A percentile compares a stretch with the other conserved stretches of the same genome.
These are phyloP conservation scores for Carex cristatella DNA, from an alignment of 176 grass and related monocot species.

Conservation along the genomic window DNA sequence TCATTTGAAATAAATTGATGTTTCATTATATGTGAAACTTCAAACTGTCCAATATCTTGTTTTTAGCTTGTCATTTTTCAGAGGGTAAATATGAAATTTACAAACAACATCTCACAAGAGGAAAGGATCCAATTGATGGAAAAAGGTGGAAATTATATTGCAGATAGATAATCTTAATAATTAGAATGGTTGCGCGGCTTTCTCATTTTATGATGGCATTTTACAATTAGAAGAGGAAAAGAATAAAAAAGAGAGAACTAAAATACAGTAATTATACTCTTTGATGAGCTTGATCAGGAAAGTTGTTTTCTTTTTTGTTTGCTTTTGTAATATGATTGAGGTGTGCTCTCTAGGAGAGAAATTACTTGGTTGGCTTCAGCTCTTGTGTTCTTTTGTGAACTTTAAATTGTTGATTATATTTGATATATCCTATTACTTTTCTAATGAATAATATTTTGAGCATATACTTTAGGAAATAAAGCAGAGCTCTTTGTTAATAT, in stretches of 20 bases:
- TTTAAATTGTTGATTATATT: neutral
- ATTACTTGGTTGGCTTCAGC: neutral
- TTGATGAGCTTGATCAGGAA: conserved; percentile 41
- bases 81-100: conserved; percentile 19
- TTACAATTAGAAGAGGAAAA: neutral
- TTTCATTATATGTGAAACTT: neutral
- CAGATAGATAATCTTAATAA: neutral
- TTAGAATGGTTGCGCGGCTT: neutral
- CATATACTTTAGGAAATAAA: neutral
- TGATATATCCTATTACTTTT: neutral
- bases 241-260: neutral
- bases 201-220: neutral
- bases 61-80: neutral
- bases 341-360: neutral
- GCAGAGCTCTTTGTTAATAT: neutral
- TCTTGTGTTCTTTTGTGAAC: neutral
- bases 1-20: conserved; percentile 11
- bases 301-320: conserved; percentile 31
- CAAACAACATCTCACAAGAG: neutral
- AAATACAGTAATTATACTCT: neutral
- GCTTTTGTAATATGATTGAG: conserved; percentile 41
- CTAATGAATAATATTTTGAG: neutral
- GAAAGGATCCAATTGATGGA: neutral
- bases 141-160: neutral
- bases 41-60: neutral